Evolutionary conservation across 495 filamentous ascomycete species (phyloP), one percentile per base, ranked within the genome.

Genomic region (Aspergillus wentii): DNA sequence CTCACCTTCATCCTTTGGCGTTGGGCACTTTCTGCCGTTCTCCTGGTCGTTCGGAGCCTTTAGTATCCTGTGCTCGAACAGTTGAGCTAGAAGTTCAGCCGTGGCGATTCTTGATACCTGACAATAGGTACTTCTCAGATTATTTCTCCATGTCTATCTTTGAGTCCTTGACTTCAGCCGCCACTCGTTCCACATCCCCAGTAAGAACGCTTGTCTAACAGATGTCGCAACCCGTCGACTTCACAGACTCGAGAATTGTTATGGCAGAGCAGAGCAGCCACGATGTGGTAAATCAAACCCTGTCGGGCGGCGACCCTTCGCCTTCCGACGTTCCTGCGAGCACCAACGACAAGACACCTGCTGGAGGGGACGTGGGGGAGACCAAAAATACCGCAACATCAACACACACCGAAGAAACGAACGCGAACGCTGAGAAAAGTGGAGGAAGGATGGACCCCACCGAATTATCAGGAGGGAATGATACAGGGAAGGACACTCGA

Each of bases 241-340:
- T 22, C 43, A 51, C 67, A 84, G 80, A 68, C 59, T 64, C 75
- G 62, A 68, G 70, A 61, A 72, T 81, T 85, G 81, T 83, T 83
- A 85, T 85, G 81, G 81, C 81, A 84, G 80, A 85, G 79, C 77
- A 79, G 75, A 76, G 61, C 60, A 68, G 61, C 72, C 78, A 80
- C 69, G 75, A 85, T 85, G 81, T 85, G 81, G 80, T 84, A 83
- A 75, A 82, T 71, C 68, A 80, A 77, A 74, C 73, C 69, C 70
- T 69, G 81, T 84, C 80, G 82, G 76, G 79, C 73, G 77, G 80
- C 78, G 78, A 77, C 57, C 55, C 62, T 64, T 79, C 78, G 78
- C 74, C 75, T 69, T 78, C 79, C 77, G 81, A 79, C 76, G 79
- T 74, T 74, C 66, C 74, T 82, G 79, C 73, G 76, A 79, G 70